phyloP scores from a whole-genome alignment of 495 filamentous ascomycete species.

The Neurospora sp. region DNA sequence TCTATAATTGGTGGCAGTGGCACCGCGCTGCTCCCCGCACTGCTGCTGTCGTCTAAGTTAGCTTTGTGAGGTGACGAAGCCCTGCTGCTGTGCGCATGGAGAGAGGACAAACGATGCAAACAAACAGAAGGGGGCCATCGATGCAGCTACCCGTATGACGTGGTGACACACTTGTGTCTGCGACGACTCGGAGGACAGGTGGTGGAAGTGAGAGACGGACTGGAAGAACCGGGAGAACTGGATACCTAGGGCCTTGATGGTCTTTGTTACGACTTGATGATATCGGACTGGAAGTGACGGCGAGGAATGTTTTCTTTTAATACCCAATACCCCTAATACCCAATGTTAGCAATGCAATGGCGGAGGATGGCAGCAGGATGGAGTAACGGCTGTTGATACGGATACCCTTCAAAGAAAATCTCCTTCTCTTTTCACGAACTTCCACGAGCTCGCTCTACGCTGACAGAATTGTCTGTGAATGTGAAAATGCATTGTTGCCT shows the following conservation, averaged over 20 bases:
- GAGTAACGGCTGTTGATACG: neutral
- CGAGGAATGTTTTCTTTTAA: neutral
- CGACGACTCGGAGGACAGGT: neutral
- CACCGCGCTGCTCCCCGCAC: conserved; percentile 17
- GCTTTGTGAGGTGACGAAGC: neutral
- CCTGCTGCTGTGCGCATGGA: neutral
- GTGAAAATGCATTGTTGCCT: too few relatives aligned
- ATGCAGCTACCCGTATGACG: neutral
- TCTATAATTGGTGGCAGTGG: conserved; percentile 36
- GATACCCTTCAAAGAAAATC: neutral
- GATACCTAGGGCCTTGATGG: neutral
- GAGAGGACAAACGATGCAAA: neutral
- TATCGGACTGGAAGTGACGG: neutral
- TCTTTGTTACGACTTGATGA: neutral
- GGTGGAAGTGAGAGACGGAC: neutral
- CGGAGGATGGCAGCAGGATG: neutral
- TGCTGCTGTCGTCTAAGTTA: conserved; percentile 16
- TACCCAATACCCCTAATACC: neutral
- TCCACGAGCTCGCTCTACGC: neutral
- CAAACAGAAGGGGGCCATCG: neutral
- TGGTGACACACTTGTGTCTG: neutral
- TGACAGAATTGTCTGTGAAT: too few relatives aligned
- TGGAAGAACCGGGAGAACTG: neutral
- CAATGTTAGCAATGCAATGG: neutral
- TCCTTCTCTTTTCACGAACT: neutral